Evolutionary conservation across 495 filamentous ascomycete genomes (phyloP).

Genomic region (Opeltia flavorubescens): DNA sequence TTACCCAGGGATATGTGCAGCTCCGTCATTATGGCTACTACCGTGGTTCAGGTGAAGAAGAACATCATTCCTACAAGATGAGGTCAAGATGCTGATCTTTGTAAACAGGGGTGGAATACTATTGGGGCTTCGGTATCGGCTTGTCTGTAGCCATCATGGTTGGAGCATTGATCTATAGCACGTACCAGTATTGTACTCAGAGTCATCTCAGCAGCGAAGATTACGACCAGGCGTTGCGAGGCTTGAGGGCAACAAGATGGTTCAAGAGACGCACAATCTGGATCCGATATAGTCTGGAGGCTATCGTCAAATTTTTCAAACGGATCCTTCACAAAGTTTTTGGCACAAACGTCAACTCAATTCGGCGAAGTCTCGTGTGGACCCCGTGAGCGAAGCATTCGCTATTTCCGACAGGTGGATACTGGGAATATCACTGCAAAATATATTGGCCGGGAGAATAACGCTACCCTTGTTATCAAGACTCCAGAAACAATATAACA

Average conservation of each 20-base stretch:
- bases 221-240: conserved; percentile 1
- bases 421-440: background rate
- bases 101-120: too few relatives aligned
- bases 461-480: background rate
- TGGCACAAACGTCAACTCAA: background rate
- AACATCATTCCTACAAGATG: too few relatives aligned
- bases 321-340: background rate
- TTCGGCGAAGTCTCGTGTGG: background rate
- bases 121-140: conserved; percentile 22
- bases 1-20: conserved; percentile 17
- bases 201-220: conserved; percentile 11
- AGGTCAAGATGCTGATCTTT: too few relatives aligned
- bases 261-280: background rate
- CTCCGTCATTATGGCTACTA: conserved; percentile 12
- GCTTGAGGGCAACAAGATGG: conserved; percentile 2
- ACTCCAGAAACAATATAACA: too few relatives aligned
- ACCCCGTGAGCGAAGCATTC: background rate
- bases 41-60: conserved; percentile 3
- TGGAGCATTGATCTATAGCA: background rate
- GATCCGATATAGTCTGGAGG: background rate
- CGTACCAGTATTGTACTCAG: conserved; percentile 7
- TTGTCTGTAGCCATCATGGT: conserved; percentile 10
- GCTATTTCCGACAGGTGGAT: background rate
- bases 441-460: background rate
- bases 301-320: background rate